Conservation (phyloP, 2,329 filamentous ascomycete genomes). For the Xylariaceae sp. region DNA sequence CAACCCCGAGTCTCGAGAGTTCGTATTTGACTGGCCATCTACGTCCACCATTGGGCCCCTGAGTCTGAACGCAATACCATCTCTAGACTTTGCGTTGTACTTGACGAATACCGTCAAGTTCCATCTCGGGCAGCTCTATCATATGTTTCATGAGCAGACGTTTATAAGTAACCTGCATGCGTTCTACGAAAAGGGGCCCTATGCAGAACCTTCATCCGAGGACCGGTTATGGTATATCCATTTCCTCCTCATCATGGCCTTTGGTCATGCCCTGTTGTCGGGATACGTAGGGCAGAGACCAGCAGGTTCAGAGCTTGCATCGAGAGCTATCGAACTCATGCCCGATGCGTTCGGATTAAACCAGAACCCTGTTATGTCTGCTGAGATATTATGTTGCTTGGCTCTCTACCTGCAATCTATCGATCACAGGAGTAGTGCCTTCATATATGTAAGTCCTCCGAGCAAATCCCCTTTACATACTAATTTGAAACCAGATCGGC, state of each 20-base stretch:
- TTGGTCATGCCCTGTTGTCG: constrained; percentile 3
- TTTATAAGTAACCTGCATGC: background rate
- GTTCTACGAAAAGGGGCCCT: constrained; percentile 3
- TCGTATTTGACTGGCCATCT: constrained; percentile 7
- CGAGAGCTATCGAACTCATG: constrained; percentile 7
- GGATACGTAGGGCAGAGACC: constrained; percentile 3
- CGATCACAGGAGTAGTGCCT: constrained; percentile 3
- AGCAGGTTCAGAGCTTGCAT: constrained; percentile 3
- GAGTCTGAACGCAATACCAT: background rate
- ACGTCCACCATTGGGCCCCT: background rate
- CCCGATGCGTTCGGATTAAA: constrained; percentile 6
- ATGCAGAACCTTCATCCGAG: background rate
- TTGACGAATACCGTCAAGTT: constrained; percentile 7
- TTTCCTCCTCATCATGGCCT: constrained; percentile 6
- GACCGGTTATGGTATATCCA: constrained; percentile 5
- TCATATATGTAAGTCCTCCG: background rate
- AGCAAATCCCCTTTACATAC: no score
- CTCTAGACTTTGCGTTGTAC: constrained; percentile 3
- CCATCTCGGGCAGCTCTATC: constrained; percentile 3
- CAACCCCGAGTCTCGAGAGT: background rate
- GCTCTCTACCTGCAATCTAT: constrained; percentile 7
- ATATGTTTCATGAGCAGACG: constrained; percentile 4
- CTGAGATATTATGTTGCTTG: constrained; percentile 5
- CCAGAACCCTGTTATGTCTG: constrained; percentile 1
- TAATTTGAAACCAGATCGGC: background rate